Base-by-base conservation (phyloP, 2,329 filamentous ascomycete genomes). In the Colletotrichum abscissum region DNA sequence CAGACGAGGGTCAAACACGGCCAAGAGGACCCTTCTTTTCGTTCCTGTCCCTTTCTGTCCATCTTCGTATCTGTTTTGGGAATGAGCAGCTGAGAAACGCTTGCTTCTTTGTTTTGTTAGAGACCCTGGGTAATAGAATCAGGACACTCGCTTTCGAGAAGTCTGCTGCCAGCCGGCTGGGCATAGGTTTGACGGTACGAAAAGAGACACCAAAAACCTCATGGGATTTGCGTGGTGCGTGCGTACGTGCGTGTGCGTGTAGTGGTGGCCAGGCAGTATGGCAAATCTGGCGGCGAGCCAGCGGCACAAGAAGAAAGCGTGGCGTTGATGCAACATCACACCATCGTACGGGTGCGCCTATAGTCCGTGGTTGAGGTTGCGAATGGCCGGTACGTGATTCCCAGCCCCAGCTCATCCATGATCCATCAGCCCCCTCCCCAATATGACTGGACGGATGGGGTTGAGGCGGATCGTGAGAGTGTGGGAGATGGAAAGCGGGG, bases 11-110 rank as follows among this genome's bases (percentile, higher is more conserved):
- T 46, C 35, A 49, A 62, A 66, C 49, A 28, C 24, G 30, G 70
- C 56, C 67, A 65, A 70, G 60, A 65, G 28, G 67, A 65, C 55
- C 67, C 67, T 70, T 66, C 56, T 70, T 73, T 73, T 65, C 59
- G 28, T 19, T 46, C n/a, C 38, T 73, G 54, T 62, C 60, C 67
- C n/a, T 28, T 49, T 73, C 26, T 19, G 67, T 26, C 52, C n/a
- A 22, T 12, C 26, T 19, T 62, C 26, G 26, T n/a, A 6, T 57
- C 67, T 57, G 38, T n/a, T 62, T 70, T 66, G 46, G 67, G 70
- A 62, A 70, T 57, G 28, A 19, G 52, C 24, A 26, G 26, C 28
- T 70, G 30, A 28, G n/a, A 26, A 38, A 38, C 46, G 42, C 35
- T 73, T 73, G 59, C 67, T 70, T 73, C 38, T 73, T n/a, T 26